These are phyloP conservation scores for Trypanosoma rangeli DNA, from an alignment of 208 protist species.

Conservation along the genomic window DNA sequence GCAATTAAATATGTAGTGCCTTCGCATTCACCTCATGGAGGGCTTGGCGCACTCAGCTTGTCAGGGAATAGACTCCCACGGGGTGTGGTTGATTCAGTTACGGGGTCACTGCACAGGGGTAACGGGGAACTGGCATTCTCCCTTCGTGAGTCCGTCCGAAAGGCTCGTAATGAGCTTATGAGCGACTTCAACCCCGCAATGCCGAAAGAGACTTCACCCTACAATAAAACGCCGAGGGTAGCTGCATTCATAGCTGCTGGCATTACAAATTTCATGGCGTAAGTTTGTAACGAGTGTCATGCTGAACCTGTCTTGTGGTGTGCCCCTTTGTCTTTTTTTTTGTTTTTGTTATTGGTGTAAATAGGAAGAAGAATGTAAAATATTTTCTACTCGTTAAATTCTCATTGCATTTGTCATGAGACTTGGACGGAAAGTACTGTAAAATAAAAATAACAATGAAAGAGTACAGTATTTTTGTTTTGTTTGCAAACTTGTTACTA, in stretches of 20 bases:
- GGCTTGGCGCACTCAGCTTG: neutral
- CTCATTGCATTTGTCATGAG: too few species aligned
- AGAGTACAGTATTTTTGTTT: too few species aligned
- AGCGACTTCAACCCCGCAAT: slow-evolving; percentile 23
- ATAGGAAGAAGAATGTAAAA: neutral
- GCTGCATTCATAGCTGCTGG: slow-evolving; percentile 26
- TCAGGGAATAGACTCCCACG: neutral
- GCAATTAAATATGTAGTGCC: slow-evolving; percentile 1
- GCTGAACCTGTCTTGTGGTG: too few species aligned
- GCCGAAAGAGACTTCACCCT: slow-evolving; percentile 28
- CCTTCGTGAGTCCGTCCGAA: neutral
- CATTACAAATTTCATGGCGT: slow-evolving; percentile 29
- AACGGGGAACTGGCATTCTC: neutral
- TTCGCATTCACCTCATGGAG: neutral
- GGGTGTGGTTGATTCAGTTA: neutral
- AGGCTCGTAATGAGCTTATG: neutral
- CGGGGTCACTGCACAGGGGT: neutral
- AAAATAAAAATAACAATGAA: neutral
- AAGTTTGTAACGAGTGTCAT: neutral
- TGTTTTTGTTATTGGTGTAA: neutral
- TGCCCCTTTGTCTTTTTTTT: neutral
- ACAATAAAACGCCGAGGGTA: slow-evolving; percentile 8
- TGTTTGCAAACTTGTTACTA: too few species aligned
- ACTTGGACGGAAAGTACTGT: too few species aligned
- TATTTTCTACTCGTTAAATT: too few species aligned